Percentiles rank a stretch among this genome's conserved stretches.
These are phyloP conservation scores for Phytopythium kandeliae DNA, from an alignment of 352 stramenopile genomes.

Conservation along the genomic window DNA sequence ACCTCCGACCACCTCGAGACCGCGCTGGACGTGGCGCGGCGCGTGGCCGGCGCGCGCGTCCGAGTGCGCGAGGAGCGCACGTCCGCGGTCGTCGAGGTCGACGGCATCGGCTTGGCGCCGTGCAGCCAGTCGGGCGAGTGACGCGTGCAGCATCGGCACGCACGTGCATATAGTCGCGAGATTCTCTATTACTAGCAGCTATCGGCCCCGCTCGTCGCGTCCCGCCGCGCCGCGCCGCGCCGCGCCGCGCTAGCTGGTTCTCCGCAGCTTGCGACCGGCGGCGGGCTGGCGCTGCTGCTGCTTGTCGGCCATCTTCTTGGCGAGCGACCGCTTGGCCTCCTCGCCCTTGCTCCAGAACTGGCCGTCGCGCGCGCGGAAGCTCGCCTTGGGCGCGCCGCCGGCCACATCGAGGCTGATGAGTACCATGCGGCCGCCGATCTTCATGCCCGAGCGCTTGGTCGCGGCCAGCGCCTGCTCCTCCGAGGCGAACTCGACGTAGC, in stretches of 20 bases:
- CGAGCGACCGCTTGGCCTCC: constrained; percentile 75
- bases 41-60: constrained; percentile 33
- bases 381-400: constrained; percentile 86
- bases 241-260: constrained; percentile 25
- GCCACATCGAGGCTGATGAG: constrained; percentile 91
- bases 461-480: constrained; percentile 69
- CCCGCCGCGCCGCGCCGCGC: too few species aligned
- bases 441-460: constrained; percentile 77
- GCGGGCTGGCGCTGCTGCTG: constrained; percentile 41
- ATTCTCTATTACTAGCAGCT: too few species aligned
- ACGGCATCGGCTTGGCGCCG: constrained; percentile 26
- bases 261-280: constrained; percentile 39
- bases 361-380: constrained; percentile 82
- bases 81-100: constrained; percentile 37
- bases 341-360: constrained; percentile 88
- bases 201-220: too few species aligned
- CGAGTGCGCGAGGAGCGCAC: constrained; percentile 30
- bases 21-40: constrained; percentile 30
- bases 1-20: constrained; percentile 56
- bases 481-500: constrained; percentile 89
- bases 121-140: neutral
- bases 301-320: constrained; percentile 68
- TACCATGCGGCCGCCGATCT: constrained; percentile 85
- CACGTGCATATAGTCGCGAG: too few species aligned
- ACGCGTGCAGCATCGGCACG: too few species aligned